These are phyloP conservation scores for Colletotrichum ledebouriae DNA, from an alignment of 2,329 filamentous ascomycete species.

Conservation along the genomic window DNA sequence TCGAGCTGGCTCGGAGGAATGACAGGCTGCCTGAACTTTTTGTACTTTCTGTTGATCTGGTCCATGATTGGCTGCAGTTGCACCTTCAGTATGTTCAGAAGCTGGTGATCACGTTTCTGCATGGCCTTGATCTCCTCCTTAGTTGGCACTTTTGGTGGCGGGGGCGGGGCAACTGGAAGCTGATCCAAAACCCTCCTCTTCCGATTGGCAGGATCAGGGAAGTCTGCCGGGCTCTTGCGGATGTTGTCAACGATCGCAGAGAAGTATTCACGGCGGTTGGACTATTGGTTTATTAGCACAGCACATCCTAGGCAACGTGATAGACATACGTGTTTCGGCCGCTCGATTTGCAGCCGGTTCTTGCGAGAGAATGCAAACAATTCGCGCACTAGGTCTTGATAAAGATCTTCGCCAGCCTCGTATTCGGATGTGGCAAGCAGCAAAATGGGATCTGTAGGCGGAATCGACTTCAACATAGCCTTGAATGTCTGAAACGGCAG, in stretches of 20 bases:
- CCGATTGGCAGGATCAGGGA: constrained; percentile 87
- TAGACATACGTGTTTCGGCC: constrained; percentile 72
- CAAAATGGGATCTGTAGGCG: constrained; percentile 91
- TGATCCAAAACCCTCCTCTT: constrained; percentile 87
- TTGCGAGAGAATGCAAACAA: constrained; percentile 88
- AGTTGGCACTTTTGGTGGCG: constrained; percentile 75
- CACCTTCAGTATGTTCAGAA: constrained; percentile 89
- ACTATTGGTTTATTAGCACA: constrained; percentile 53
- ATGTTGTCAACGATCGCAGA: constrained; percentile 80
- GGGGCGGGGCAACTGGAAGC: constrained; percentile 80
- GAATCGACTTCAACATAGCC: constrained; percentile 83
- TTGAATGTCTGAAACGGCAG: constrained; percentile 85
- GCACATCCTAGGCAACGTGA: no score
- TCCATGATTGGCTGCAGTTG: constrained; percentile 96
- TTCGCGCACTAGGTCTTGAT: constrained; percentile 75
- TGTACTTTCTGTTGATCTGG: constrained; percentile 91
- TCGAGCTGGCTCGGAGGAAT: constrained; percentile 80
- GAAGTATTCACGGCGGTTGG: constrained; percentile 85
- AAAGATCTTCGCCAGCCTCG: constrained; percentile 66
- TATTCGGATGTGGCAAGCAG: constrained; percentile 87
- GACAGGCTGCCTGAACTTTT: constrained; percentile 85
- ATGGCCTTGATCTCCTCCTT: constrained; percentile 86
- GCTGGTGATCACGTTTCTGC: constrained; percentile 85
- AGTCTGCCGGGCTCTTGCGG: constrained; percentile 83
- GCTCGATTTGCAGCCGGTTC: constrained; percentile 78